phyloP scores from a whole-genome alignment of 164 flowering plant genomes.

The Stephania japonica region DNA sequence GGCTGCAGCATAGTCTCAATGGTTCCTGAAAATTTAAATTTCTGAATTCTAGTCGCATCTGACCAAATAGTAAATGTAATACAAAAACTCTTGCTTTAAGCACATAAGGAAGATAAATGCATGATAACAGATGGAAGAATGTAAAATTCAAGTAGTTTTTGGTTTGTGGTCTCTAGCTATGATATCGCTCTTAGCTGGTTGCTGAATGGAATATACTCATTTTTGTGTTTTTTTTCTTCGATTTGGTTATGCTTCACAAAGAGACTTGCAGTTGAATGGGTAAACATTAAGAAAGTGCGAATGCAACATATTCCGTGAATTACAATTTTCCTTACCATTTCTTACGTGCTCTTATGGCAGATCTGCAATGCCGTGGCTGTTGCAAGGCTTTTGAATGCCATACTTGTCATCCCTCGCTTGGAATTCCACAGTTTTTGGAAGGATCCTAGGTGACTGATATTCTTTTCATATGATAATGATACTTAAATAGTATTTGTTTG shows the following conservation, averaged over 20 bases:
- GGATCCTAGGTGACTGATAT: conserved; percentile 50
- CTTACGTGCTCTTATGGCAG: conserved; percentile 27
- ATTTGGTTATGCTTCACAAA: background rate
- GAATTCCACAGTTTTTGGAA: conserved; percentile 58
- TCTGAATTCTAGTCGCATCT: too few relatives aligned
- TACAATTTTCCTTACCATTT: background rate
- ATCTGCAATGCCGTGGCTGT: conserved; percentile 91
- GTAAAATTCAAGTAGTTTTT: background rate
- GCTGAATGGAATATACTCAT: background rate
- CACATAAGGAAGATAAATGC: too few relatives aligned
- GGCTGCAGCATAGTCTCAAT: too few relatives aligned
- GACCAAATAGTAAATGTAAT: too few relatives aligned
- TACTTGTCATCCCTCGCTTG: conserved; percentile 61
- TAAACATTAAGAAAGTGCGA: background rate
- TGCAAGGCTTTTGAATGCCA: conserved; percentile 70
- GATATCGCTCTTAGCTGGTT: background rate
- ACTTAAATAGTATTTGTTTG: background rate
- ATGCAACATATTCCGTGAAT: background rate
- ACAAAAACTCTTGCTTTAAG: too few relatives aligned
- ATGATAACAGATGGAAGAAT: too few relatives aligned
- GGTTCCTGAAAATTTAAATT: too few relatives aligned
- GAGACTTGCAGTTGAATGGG: too few relatives aligned
- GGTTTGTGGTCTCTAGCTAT: background rate
- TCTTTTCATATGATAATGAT: background rate
- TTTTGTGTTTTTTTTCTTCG: background rate